phyloP scores from a whole-genome alignment of 2,329 filamentous ascomycete species.

The Fusarium xyrophilum region DNA sequence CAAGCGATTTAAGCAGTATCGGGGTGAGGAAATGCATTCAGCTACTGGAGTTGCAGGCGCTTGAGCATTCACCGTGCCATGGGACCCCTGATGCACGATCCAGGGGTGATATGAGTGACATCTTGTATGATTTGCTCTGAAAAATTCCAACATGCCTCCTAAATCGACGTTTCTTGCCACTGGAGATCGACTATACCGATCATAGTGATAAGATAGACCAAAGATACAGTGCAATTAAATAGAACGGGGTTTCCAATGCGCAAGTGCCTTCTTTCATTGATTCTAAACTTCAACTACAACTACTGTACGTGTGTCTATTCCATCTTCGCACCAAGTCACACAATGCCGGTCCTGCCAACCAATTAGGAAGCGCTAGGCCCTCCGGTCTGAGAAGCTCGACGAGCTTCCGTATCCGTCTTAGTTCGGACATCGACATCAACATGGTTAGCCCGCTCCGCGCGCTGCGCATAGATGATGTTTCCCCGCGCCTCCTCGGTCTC shows the following conservation, averaged over 20 bases:
- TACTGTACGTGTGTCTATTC: background rate
- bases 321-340: background rate
- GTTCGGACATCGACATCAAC: background rate
- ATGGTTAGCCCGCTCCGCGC: slow-evolving; percentile 23
- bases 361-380: background rate
- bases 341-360: background rate
- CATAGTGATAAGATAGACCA: slow-evolving; percentile 30
- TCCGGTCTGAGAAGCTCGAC: background rate
- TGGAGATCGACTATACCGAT: background rate
- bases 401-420: slow-evolving; percentile 13
- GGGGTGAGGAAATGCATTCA: background rate
- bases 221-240: slow-evolving; percentile 25
- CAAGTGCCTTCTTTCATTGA: background rate
- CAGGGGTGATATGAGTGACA: background rate
- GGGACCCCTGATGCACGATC: background rate
- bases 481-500: slow-evolving; percentile 41
- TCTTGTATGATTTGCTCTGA: slow-evolving; percentile 1
- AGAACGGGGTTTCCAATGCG: background rate
- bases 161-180: background rate
- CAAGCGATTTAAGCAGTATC: slow-evolving; percentile 5
- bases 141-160: background rate
- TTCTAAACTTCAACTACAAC: background rate
- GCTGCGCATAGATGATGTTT: slow-evolving; percentile 35
- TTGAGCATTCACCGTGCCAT: background rate
- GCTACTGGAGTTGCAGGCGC: too few species aligned